A percentile compares a stretch with the other conserved stretches of the same genome.
These are phyloP conservation scores for Eimeria praecox DNA, from an alignment of 169 alveolate genomes.

Conservation along the genomic window DNA sequence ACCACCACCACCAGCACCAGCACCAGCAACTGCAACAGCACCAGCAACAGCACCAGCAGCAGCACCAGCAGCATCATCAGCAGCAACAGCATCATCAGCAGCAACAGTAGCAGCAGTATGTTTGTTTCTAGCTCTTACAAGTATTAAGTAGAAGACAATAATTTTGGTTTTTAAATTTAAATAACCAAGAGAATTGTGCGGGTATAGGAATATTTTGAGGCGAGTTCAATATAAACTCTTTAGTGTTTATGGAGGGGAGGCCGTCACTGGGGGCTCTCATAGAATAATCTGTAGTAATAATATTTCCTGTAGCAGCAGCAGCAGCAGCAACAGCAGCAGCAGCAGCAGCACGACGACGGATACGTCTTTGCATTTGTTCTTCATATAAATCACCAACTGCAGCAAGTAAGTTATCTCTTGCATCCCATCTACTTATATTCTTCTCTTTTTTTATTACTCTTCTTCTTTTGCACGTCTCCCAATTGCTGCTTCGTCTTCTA, in stretches of 20 bases:
- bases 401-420: not conserved
- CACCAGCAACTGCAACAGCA: not conserved
- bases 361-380: constrained; percentile 25
- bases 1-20: not conserved
- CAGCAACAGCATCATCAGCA: not conserved
- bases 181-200: not conserved
- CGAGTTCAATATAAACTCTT: not conserved
- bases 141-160: not conserved
- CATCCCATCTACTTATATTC: not conserved
- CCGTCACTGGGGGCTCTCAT: not conserved
- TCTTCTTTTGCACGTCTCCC: not conserved
- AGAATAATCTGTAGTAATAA: not conserved
- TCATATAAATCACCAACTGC: not conserved
- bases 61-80: not conserved
- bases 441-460: not conserved
- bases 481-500: not conserved
- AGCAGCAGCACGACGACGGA: constrained; percentile 3
- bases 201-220: not conserved
- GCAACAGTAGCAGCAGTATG: not conserved
- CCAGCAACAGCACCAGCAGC: too few species aligned
- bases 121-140: not conserved
- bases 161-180: not conserved
- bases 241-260: not conserved
- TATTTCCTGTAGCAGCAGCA: not conserved
- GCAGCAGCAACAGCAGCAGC: constrained; percentile 42